Conservation (phyloP, 345 rosid genomes). For the Toxicodendron radicans region DNA sequence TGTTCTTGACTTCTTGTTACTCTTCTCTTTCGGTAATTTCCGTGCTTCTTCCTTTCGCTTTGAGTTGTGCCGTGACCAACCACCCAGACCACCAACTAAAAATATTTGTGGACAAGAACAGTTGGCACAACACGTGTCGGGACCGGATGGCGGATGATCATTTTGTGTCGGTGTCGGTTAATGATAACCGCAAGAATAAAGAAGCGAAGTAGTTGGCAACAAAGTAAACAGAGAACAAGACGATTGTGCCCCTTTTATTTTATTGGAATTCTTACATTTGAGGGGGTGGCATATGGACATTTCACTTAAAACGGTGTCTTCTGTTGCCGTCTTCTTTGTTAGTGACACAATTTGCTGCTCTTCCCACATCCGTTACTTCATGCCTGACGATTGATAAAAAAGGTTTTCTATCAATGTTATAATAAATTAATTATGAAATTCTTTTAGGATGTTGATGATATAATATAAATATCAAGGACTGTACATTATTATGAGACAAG, state of each 20-base stretch:
- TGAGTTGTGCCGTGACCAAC: not conserved
- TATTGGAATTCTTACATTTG: not conserved
- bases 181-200: not conserved
- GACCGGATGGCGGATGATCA: not conserved
- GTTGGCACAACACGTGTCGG: slow-evolving; percentile 6
- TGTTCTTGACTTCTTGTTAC: no score
- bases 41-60: no score
- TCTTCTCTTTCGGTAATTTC: not conserved
- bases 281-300: no score
- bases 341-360: not conserved
- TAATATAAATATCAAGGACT: not conserved
- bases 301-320: not conserved
- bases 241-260: not conserved
- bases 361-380: not conserved
- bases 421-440: not conserved
- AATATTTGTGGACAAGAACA: not conserved
- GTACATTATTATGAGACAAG: not conserved
- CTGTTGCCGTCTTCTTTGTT: not conserved
- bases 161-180: not conserved
- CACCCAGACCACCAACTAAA: not conserved
- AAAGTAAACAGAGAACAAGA: not conserved
- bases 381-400: not conserved
- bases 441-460: no score
- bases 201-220: not conserved
- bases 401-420: no score